Base-by-base conservation (phyloP, 441 rosid species). In the Jatropha podagrica region DNA sequence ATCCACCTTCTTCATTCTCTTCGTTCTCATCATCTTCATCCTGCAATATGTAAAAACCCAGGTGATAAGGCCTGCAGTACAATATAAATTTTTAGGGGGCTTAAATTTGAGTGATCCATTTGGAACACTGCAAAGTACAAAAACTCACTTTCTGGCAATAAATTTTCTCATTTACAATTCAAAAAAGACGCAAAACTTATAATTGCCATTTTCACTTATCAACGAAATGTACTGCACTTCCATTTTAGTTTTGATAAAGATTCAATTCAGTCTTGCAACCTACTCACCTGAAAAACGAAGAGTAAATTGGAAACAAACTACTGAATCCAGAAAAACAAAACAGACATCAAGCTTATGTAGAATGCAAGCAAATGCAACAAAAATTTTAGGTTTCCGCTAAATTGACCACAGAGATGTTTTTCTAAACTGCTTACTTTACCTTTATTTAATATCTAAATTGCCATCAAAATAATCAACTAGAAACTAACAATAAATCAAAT, bases 21-120 rank as follows among this genome's bases (percentile, higher is more conserved):
- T 88, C 91, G 56, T 88, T 91, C 81, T 92, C 97, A 17, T 95
- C 98, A 0, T 94, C 97, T 0, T 95, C 99, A 74, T 93, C 99
- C 98, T 95, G 84, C 59, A 81, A 69, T 20, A 73, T 55, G 63
- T 32, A 32, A 32, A 32, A 32, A 5, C 60, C 48, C 11, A 13
- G n/a, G 46, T 3, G 32, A 8, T 17, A 17, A n/a, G 15, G 14
- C 15, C 44, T 59, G 44, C 2, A 44, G 18, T 20, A 38, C 17
- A 58, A 55, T 18, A 6, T 15, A 6, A 20, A 58, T 49, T n/a
- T 26, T 54, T 56, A 12, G 5, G 46, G 18, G 5, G 26, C 11
- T 12, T 13, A 48, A 48, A 48, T 13, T 48, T 48, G 10, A 15
- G 14, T 15, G 14, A 48, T 48, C 4, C 52, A 48, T 48, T 48